Evolutionary conservation across 129 eudicot species (phyloP).

Genomic region (Saussurea involucrata): DNA sequence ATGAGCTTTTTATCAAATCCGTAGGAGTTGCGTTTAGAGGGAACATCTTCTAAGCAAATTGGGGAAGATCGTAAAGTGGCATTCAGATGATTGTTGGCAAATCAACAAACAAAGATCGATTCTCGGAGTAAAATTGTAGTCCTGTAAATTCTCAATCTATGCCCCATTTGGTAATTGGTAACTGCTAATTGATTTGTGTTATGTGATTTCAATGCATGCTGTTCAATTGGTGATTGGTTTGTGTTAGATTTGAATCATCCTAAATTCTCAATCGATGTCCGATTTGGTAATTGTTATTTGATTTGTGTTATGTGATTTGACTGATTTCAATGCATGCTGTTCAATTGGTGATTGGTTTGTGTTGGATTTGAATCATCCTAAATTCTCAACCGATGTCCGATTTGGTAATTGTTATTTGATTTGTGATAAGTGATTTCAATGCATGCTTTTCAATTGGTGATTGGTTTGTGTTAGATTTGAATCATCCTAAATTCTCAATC

Average conservation of each 20-base stretch:
- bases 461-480: not conserved
- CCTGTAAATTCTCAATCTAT: not conserved
- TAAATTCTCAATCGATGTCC: not conserved
- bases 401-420: not conserved
- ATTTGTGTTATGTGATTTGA: too few species aligned
- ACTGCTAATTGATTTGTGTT: not conserved
- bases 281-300: slow-evolving; percentile 3
- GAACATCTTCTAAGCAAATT: not conserved
- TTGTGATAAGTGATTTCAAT: not conserved
- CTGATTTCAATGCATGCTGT: not conserved
- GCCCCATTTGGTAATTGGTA: not conserved
- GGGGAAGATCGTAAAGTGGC: not conserved
- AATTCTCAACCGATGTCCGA: not conserved
- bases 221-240: not conserved
- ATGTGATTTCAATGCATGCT: not conserved
- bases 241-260: not conserved
- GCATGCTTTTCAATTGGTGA: not conserved
- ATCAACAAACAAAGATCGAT: not conserved
- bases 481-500: not conserved
- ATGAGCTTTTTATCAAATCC: not conserved
- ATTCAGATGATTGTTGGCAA: not conserved
- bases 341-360: not conserved
- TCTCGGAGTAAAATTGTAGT: not conserved
- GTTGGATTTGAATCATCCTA: not conserved
- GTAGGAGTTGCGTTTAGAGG: not conserved